Evolutionary conservation across 306 rosid genomes (phyloP), one percentile per base, ranked within the genome.

Genomic region (Abrus precatorius): DNA sequence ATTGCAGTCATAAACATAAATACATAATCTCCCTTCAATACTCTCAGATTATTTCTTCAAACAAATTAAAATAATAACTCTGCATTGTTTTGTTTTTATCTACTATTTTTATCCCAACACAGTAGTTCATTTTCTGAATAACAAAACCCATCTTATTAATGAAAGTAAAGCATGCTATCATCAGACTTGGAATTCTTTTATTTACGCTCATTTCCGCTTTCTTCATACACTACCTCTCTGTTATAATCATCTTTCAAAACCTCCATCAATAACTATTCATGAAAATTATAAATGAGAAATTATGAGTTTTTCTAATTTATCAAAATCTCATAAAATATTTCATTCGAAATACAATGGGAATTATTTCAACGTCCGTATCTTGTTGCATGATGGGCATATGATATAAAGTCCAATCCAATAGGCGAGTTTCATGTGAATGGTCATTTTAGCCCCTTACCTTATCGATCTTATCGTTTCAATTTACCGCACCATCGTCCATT

Each of bases 151-250:
- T 20, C 20, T 20, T 20, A 20, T 20, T 20, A 0, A 20, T 45
- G 74, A 67, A 49, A 59, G 72, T 72, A 81, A 85, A 63, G 57
- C 56, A 48, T 77, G 53, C 80, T 34, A 67, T 82, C 2, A 81
- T 79, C n/a, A 50, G 13, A 61, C 29, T 33, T n/a, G 0, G 3
- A 75, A 60, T 59, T 75, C 2, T 29, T 34, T 14, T 34, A 13
- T 49, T 49, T 30, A 70, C 59, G 28, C 10, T 68, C 57, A 9
- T 45, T 5, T 28, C 59, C 6, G 6, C 1, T 48, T 49, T 4
- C 20, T 61, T 11, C 3, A 32, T 61, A 11, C 68, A 11, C 43
- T 11, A 30, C 9, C 9, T 38, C 40, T 2, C 53, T 28, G 30
- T 50, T 71, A 6, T 4, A 33, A 3, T 50, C 11, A 56, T 28